Evolutionary conservation across 805 yeast species (phyloP), one percentile per base, ranked within the genome.

Genomic region (Lipomyces orientalis): DNA sequence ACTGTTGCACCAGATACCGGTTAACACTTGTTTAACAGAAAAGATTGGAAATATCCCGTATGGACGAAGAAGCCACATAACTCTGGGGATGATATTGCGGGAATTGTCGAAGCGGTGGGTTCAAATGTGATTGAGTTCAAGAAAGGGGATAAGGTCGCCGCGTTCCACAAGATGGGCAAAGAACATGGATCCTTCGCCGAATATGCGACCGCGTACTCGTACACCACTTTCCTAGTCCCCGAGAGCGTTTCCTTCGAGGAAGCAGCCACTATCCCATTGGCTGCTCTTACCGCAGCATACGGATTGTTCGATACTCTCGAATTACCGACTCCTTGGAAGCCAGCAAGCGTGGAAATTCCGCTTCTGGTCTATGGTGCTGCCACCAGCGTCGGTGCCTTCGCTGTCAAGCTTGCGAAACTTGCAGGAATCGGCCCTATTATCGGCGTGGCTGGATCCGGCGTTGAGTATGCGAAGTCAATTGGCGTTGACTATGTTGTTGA

Each of bases 71-170:
- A 35, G 10, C 34, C 60, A 6, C 54, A 46, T 51, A 64, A 64
- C 51, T 64, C 67, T 25, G 67, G 67, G 34, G 67, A 64, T 31
- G 67, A 64, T 25, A 64, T 64, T 29, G 67, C 64, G 49, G 67
- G 67, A 16, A 16, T 31, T 4, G 37, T 64, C 59, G 67, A 59
- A 33, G 43, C 64, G 1, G 60, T 64, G 29, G 67, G 67, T 29
- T 10, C 29, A 19, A 16, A 33, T 2, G 67, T 64, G 29, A 7
- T 60, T 33, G 64, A 64, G 35, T 64, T 64, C 43, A 59, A 54
- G 56, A 60, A 60, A 54, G 67, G 67, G 10, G 67, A 64, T 49
- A 33, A 56, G 2, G 67, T 64, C 12, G 67, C 64, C n/a, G 67
- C 67, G 9, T 64, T 59, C 60, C 67, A 64, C 34, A 54, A 39